Conservation (phyloP, 805 yeast species). For the Debaryomyces maramus region DNA sequence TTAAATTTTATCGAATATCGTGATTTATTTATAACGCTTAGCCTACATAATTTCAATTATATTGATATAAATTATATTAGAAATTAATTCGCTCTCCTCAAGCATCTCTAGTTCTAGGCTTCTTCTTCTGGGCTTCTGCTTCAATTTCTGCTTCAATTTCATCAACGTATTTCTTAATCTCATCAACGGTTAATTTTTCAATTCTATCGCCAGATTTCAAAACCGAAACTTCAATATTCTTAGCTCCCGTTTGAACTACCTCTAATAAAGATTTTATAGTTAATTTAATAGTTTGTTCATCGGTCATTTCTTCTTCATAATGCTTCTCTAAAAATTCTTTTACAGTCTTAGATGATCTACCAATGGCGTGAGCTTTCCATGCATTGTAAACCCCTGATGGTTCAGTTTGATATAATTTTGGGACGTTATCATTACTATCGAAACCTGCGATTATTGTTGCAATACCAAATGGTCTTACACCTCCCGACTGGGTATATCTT, state of each 20-base stretch:
- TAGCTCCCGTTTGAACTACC: conserved; percentile 97
- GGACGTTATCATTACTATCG: conserved; percentile 78
- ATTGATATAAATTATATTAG: background rate
- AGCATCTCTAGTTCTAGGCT: conserved; percentile 31
- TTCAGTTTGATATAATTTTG: conserved; percentile 90
- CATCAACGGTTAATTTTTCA: conserved; percentile 62
- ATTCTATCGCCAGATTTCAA: conserved; percentile 69
- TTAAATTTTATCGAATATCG: too few species aligned
- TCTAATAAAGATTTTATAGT: conserved; percentile 86
- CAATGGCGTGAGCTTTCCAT: conserved; percentile 98
- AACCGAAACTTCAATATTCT: conserved; percentile 89
- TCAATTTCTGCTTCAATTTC: conserved; percentile 87
- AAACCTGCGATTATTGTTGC: conserved; percentile 95
- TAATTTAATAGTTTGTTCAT: conserved; percentile 71
- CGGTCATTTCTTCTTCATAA: conserved; percentile 62
- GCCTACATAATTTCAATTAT: background rate
- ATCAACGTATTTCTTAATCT: conserved; percentile 71
- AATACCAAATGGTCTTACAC: conserved; percentile 97
- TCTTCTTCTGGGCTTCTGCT: conserved; percentile 77
- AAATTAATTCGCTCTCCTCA: background rate
- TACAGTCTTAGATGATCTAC: conserved; percentile 91
- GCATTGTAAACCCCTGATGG: conserved; percentile 97
- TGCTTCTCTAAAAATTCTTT: conserved; percentile 93
- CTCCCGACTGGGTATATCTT: conserved; percentile 95
- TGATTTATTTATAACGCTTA: too few species aligned